Conservation (phyloP, 225 moss, liverwort and hornwort species). For the Pseudoscleropodium purum region DNA sequence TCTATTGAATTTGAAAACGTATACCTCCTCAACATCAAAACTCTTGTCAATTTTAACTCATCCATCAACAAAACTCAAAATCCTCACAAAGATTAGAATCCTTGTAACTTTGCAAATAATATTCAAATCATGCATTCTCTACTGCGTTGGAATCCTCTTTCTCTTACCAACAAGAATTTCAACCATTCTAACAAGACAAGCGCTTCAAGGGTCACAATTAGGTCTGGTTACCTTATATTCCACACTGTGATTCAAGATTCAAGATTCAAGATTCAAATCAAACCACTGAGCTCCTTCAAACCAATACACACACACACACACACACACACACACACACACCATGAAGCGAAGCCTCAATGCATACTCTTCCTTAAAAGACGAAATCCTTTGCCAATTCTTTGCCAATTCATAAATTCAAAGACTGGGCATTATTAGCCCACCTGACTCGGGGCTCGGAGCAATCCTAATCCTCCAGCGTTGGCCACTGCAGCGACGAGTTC, state of each 20-base stretch:
- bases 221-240: neutral
- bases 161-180: neutral
- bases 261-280: neutral
- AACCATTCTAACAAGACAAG: neutral
- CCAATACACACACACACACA: neutral
- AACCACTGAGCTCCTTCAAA: neutral
- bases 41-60: neutral
- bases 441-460: constrained; percentile 55
- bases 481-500: constrained; percentile 75
- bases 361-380: neutral
- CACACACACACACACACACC: neutral
- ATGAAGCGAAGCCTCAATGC: neutral
- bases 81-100: neutral
- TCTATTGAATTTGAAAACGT: neutral
- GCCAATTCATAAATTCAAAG: neutral
- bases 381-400: neutral
- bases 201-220: neutral
- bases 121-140: neutral
- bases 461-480: constrained; percentile 68
- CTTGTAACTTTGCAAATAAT: neutral
- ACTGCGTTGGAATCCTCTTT: neutral
- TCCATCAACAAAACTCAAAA: neutral
- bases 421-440: neutral
- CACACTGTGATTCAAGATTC: neutral
- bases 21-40: neutral